These are phyloP conservation scores for Suillus ampliporus DNA, from an alignment of 768 basidiomycete species.

Conservation along the genomic window DNA sequence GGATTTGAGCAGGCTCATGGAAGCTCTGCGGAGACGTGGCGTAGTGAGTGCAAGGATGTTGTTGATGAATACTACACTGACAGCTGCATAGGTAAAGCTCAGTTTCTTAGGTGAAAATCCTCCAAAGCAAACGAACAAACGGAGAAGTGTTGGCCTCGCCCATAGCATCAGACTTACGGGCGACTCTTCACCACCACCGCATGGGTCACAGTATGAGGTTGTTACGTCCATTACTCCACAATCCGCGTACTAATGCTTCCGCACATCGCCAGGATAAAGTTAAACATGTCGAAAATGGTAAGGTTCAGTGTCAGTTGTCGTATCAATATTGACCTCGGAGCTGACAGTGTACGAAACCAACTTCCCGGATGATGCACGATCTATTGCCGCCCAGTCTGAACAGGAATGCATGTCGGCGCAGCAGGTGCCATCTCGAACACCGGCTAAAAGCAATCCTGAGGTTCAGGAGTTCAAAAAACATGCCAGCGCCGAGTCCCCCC, in stretches of 20 bases:
- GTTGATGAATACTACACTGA: not conserved
- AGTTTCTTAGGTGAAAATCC: slow-evolving; percentile 29
- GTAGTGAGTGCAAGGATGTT: slow-evolving; percentile 45
- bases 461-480: not conserved
- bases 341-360: slow-evolving; percentile 35
- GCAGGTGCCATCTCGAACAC: not conserved
- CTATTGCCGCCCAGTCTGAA: no score
- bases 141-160: slow-evolving; percentile 32
- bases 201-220: slow-evolving; percentile 35
- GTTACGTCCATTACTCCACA: not conserved
- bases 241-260: not conserved
- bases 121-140: slow-evolving; percentile 18
- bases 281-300: slow-evolving; percentile 37
- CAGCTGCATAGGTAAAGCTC: slow-evolving; percentile 34
- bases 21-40: slow-evolving; percentile 48
- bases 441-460: no score
- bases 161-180: slow-evolving; percentile 29
- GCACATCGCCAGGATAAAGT: slow-evolving; percentile 28
- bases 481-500: no score
- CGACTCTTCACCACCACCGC: slow-evolving; percentile 27
- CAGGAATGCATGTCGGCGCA: not conserved
- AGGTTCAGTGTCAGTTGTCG: not conserved
- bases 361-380: slow-evolving; percentile 1
- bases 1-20: slow-evolving; percentile 44
- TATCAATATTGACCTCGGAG: not conserved